Conservation (phyloP, 345 rosid genomes). For the Syzygium aqueum region DNA sequence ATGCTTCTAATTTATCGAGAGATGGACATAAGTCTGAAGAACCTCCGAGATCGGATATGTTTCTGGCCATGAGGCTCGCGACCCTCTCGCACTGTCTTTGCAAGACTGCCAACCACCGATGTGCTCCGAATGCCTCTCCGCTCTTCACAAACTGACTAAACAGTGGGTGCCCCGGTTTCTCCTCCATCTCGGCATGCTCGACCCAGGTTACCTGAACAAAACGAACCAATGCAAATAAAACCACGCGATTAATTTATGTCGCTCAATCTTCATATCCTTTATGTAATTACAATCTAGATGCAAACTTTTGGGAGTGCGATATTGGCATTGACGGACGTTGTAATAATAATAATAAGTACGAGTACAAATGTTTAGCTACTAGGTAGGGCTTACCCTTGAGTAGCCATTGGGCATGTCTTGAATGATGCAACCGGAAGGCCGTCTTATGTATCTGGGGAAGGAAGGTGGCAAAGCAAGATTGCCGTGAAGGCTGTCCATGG, state of each 20-base stretch:
- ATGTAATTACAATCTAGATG: neutral
- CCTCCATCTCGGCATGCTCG: constrained; percentile 72
- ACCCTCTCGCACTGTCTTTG: constrained; percentile 79
- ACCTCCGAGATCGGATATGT: constrained; percentile 87
- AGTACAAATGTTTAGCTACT: neutral
- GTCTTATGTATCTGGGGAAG: constrained; percentile 48
- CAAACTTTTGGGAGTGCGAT: neutral
- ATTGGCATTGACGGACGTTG: neutral
- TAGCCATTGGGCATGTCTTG: constrained; percentile 98
- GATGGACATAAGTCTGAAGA: neutral
- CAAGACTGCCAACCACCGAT: constrained; percentile 75
- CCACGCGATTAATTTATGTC: neutral
- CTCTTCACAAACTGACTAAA: constrained; percentile 33
- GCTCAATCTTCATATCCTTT: neutral
- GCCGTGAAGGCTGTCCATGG: constrained; percentile 54
- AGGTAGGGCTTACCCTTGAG: constrained; percentile 40
- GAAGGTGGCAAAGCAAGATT: constrained; percentile 35
- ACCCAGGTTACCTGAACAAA: constrained; percentile 67
- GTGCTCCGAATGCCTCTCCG: constrained; percentile 81
- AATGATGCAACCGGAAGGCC: constrained; percentile 81
- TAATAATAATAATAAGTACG: neutral
- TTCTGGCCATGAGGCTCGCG: constrained; percentile 91
- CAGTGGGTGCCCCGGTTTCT: constrained; percentile 57
- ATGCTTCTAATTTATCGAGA: neutral
- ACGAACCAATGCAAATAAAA: neutral